A percentile compares a stretch with the other conserved stretches of the same genome.
Conservation (phyloP, 495 filamentous ascomycete genomes). For the Penicillium paxilli region DNA sequence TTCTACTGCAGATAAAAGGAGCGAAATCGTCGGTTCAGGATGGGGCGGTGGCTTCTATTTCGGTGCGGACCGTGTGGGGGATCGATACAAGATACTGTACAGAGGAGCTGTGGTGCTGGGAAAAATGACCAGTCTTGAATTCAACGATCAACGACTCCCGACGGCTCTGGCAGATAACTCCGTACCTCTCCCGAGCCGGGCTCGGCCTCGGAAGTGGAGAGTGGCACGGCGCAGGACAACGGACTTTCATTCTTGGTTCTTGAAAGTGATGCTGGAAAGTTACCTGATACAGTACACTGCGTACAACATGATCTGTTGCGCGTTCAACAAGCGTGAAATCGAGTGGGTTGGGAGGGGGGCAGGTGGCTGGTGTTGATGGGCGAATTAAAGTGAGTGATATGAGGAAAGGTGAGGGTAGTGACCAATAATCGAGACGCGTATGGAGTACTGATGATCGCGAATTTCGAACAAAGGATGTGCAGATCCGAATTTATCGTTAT, state of each 20-base stretch:
- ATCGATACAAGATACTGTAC: neutral
- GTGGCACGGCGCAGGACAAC: too few relatives aligned
- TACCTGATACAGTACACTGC: too few relatives aligned
- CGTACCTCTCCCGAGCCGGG: too few relatives aligned
- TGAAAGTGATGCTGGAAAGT: too few relatives aligned
- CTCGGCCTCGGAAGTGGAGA: too few relatives aligned
- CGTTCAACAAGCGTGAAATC: neutral
- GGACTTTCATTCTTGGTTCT: too few relatives aligned
- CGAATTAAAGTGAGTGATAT: neutral
- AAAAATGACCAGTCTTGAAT: neutral
- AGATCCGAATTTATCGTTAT: slow-evolving; percentile 2
- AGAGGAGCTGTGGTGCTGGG: neutral
- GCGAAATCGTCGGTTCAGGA: neutral
- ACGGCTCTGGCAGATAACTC: too few relatives aligned
- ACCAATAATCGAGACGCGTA: neutral
- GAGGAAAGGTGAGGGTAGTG: neutral
- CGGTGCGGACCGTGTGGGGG: slow-evolving; percentile 12
- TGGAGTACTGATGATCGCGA: neutral
- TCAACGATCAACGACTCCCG: too few relatives aligned
- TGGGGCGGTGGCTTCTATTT: slow-evolving; percentile 3
- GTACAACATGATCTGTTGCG: neutral
- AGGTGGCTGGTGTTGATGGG: neutral
- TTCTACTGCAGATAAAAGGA: neutral
- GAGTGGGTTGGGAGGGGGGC: neutral
- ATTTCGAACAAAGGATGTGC: neutral